These are phyloP conservation scores for Corylus americana DNA, from an alignment of 306 rosid species.

Conservation along the genomic window DNA sequence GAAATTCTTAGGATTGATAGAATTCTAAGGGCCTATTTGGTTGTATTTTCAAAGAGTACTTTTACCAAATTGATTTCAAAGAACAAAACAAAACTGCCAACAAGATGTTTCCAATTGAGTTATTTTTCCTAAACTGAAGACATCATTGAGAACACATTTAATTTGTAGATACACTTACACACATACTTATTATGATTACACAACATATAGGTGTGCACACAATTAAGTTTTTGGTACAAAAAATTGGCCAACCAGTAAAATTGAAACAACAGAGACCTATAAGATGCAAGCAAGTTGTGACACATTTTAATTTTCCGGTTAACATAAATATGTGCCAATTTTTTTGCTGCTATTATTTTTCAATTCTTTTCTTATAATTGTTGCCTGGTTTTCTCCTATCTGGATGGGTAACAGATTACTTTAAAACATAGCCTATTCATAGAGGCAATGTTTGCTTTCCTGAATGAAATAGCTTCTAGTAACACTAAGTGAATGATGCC, in stretches of 20 bases:
- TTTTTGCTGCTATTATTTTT: background rate
- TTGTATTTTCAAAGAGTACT: too few relatives aligned
- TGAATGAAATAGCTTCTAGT: background rate
- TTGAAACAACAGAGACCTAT: too few relatives aligned
- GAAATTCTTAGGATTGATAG: too few relatives aligned
- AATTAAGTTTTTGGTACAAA: background rate
- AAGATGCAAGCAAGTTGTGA: too few relatives aligned
- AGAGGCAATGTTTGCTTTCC: background rate
- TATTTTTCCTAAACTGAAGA: background rate
- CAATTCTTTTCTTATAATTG: background rate
- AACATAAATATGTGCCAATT: background rate
- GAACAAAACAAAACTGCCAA: too few relatives aligned
- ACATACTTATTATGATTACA: background rate
- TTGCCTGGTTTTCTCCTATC: background rate
- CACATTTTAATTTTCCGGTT: background rate
- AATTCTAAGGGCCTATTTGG: too few relatives aligned
- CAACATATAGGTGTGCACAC: background rate
- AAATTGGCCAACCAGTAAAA: background rate
- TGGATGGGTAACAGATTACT: background rate
- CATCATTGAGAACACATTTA: background rate
- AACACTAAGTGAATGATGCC: background rate
- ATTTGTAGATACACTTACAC: background rate
- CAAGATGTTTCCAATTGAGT: too few relatives aligned
- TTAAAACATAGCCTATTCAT: background rate
- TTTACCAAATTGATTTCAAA: too few relatives aligned